A percentile compares a stretch with the other conserved stretches of the same genome.
phyloP scores from a whole-genome alignment of 1,284 basidiomycete genomes.

The Trametes polyzona region DNA sequence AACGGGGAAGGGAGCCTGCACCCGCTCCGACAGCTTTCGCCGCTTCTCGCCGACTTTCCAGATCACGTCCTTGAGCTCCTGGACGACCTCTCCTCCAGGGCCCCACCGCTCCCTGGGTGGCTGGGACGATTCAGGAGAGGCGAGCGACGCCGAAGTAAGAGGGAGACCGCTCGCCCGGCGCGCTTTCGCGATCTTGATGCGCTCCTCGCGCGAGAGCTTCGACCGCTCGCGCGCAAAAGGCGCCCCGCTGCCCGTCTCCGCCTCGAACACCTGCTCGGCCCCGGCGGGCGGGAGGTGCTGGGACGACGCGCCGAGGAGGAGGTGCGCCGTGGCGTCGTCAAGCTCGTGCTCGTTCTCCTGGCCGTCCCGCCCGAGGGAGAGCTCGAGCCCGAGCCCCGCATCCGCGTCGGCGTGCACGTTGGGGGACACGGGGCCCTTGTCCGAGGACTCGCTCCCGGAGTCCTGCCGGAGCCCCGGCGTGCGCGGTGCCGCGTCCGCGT shows the following conservation, averaged over 20 bases:
- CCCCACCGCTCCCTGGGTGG: conserved; percentile 57
- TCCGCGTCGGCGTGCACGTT: conserved; percentile 10
- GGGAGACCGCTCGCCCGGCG: conserved; percentile 48
- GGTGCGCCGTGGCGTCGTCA: conserved; percentile 63
- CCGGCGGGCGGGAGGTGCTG: conserved; percentile 62
- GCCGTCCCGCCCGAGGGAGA: conserved; percentile 16
- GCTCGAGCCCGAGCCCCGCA: conserved; percentile 17
- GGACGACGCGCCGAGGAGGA: conserved; percentile 53
- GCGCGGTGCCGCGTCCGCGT: conserved; percentile 47
- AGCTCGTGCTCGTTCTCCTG: conserved; percentile 20
- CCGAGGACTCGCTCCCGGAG: conserved; percentile 55
- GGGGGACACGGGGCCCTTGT: conserved; percentile 45
- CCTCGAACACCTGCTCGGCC: conserved; percentile 78
- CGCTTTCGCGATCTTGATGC: conserved; percentile 62
- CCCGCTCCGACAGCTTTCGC: conserved; percentile 48
- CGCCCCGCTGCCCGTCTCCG: conserved; percentile 49
- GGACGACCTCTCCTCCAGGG: conserved; percentile 77
- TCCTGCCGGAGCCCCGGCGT: conserved; percentile 56
- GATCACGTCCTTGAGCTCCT: conserved; percentile 82
- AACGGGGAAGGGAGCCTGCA: neutral
- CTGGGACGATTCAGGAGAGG: neutral
- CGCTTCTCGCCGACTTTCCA: conserved; percentile 78
- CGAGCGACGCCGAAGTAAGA: conserved; percentile 5
- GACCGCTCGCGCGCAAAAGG: conserved; percentile 57
- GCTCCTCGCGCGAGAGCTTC: conserved; percentile 70